Base-by-base conservation (phyloP, 2,329 filamentous ascomycete genomes). In the Exophiala lecanii-corni region DNA sequence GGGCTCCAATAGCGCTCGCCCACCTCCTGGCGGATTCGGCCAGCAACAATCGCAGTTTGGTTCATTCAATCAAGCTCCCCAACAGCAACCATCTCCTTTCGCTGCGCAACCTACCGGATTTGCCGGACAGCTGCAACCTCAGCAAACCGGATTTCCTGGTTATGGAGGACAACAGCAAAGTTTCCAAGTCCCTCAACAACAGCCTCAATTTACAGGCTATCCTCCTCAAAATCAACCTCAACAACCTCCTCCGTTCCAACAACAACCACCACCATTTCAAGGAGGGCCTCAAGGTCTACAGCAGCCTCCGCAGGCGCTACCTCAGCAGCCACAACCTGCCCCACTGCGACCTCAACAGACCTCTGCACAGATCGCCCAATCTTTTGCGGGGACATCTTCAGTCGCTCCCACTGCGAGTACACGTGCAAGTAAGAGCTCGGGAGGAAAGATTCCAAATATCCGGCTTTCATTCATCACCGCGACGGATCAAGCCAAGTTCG, bases 391-490 rank as follows among this genome's bases (percentile, higher is more conserved):
- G 51, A 60, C 60, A 44, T 66, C 63, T 9, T 66, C 73, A 17
- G 66, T 73, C 13, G 71, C 77, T 19, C 67, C 79, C 7, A 68
- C 79, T 10, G 73, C 80, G 9, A 68, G 80, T 9, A 76, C 83
- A 57, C 79, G 84, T 53, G 75, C 84, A 5, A 81, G 79, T 57
- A 64, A 47, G 19, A 47, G 72, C 32, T 68, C 75, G 9, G 82
- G 78, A 56, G 92, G 41, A 19, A 51, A 85, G 69, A 96, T 98
- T 43, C 92, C 92, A 19, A 97, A 86, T 62, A 94, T 97, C 54
- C 79, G 92, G 37, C 70, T 98, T 49, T 95, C 89, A 2, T 98
- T 98, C 64, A 95, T 98, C 60, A 96, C 91, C 2, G 89, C 87
- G 18, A 81, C 84, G 59, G 92, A 98, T 62, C 92, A 98, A 67